Percentiles rank a stretch among this genome's conserved stretches.
phyloP scores from a whole-genome alignment of 2,329 filamentous ascomycete genomes.

The Colletotrichum sp. region DNA sequence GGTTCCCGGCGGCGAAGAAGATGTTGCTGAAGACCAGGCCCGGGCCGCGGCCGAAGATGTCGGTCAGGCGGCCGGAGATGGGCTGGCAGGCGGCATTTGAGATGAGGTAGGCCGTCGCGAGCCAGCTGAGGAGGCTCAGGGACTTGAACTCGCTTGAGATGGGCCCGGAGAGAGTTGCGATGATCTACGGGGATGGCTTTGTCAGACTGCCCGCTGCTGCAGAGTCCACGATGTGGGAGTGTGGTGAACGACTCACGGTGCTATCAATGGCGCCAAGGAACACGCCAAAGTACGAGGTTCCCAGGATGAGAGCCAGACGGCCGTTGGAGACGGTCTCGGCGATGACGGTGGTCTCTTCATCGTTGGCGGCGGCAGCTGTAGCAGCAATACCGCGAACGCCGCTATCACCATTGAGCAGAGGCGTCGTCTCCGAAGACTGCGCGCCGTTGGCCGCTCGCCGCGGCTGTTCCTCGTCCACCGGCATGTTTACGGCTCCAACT shows the following conservation, averaged over 20 bases:
- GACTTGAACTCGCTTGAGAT: constrained; percentile 86
- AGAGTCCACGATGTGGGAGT: neutral
- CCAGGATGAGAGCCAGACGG: constrained; percentile 59
- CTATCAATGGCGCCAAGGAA: constrained; percentile 69
- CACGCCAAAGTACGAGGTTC: constrained; percentile 61
- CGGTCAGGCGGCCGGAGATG: constrained; percentile 82
- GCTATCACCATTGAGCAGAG: constrained; percentile 10
- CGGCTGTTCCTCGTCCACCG: constrained; percentile 10
- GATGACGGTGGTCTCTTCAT: constrained; percentile 53
- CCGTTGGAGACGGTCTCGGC: constrained; percentile 52
- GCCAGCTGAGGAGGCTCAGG: constrained; percentile 83
- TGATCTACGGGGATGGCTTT: constrained; percentile 45
- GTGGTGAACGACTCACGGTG: neutral
- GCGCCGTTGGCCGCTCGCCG: neutral
- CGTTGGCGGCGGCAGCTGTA: constrained; percentile 24
- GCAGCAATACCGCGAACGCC: neutral
- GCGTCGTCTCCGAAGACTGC: constrained; percentile 18
- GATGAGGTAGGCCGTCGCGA: constrained; percentile 86
- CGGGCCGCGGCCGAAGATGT: constrained; percentile 83
- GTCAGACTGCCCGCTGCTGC: neutral
- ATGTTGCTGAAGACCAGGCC: constrained; percentile 82
- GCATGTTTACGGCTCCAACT: neutral
- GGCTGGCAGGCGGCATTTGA: constrained; percentile 88
- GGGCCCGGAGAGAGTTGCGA: constrained; percentile 83
- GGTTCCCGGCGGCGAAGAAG: constrained; percentile 80